phyloP scores from a whole-genome alignment of 140 eudicot species.

The Stevia rebaudiana region DNA sequence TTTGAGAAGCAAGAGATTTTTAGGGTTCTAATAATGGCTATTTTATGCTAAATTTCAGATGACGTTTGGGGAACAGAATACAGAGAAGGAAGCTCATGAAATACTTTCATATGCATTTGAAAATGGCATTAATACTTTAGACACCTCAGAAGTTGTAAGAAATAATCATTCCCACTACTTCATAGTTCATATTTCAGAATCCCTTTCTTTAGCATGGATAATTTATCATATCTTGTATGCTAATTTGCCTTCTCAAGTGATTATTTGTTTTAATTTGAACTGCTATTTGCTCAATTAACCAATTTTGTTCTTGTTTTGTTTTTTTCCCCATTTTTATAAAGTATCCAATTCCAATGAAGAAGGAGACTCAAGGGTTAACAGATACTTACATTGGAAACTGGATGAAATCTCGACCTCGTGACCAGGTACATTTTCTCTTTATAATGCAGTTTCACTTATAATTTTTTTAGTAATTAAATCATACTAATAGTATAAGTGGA shows the following conservation, averaged over 20 bases:
- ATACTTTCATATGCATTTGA: conserved; percentile 71
- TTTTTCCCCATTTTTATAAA: conserved; percentile 10
- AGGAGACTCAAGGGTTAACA: conserved; percentile 92
- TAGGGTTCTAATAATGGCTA: conserved; percentile 12
- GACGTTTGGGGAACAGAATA: conserved; percentile 96
- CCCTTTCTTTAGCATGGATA: conserved; percentile 2
- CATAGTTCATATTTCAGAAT: not conserved
- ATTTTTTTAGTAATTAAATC: not conserved
- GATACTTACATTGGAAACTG: conserved; percentile 79
- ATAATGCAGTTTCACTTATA: not conserved
- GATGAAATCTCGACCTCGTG: conserved; percentile 90
- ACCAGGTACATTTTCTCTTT: conserved; percentile 50
- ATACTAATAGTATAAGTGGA: not conserved
- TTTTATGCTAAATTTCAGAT: conserved; percentile 42
- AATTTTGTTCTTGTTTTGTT: not conserved
- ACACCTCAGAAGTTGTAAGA: conserved; percentile 83
- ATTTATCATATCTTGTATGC: not conserved
- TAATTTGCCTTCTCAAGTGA: not conserved
- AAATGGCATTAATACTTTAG: conserved; percentile 73
- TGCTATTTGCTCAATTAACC: not conserved
- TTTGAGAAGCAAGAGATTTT: not conserved
- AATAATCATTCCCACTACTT: not conserved
- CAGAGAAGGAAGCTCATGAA: conserved; percentile 97
- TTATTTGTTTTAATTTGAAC: not conserved
- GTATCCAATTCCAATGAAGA: conserved; percentile 82